Evolutionary conservation across 1,284 basidiomycete genomes (phyloP), one percentile per base, ranked within the genome.

Genomic region (Ceratobasidium sp.): DNA sequence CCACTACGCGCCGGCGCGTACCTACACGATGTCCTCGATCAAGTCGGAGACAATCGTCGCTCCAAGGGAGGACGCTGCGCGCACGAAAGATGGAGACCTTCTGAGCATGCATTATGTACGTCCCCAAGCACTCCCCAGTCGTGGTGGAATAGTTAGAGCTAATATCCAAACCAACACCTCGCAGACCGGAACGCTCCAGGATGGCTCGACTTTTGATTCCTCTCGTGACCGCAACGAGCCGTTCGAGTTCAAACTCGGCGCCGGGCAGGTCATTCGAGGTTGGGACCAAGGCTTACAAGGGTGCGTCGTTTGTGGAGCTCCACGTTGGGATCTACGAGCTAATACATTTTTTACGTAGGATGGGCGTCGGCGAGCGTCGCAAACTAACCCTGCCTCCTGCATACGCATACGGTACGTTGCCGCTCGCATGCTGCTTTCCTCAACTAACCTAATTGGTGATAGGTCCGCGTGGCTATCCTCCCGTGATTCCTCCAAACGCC

Each of bases 401-500:
- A 14, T 79, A 79, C 66, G 78, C 76, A 15, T 75, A 75, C 41
- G 69, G 69, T 60, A 59, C 44, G 66, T n/a, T 69, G 1, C 11
- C 2, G 1, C n/a, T 8, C 14, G 36, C 36, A 41, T 11, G 36
- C 11, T 41, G 4, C 36, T 41, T 41, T 11, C 36, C 36, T 11
- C 36, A 11, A 41, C 11, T 41, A 4, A 41, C 36, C 36, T 5
- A 4, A 11, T 41, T 41, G 36, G 4, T 41, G 6, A 4, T 41
- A 73, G 71, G 71, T 47, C 63, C 72, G 48, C 73, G 56, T n/a
- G 78, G 78, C 51, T 84, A 82, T 81, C 83, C 83, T 56, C 83
- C 83, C 45, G 82, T 84, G 74, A 85, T 85, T 76, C 84, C 84
- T 50, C 77, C 83, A 67, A 82, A 82, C 79, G 78, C 83, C 27